Evolutionary conservation across 176 grass and related monocot species (phyloP), one percentile per base, ranked within the genome.

Genomic region (Oryza meyeriana): DNA sequence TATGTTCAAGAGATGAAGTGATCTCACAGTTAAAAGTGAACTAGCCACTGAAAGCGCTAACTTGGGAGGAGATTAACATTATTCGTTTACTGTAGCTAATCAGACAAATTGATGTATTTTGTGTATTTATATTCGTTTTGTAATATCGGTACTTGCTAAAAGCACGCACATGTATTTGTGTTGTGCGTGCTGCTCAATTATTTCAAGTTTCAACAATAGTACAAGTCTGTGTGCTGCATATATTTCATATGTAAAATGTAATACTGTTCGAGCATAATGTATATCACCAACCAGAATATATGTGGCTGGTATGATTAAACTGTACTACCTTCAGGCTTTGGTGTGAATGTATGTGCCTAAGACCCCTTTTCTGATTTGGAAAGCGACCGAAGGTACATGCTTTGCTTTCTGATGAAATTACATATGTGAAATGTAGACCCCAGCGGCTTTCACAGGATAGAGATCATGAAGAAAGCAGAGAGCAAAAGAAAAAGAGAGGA

Each of bases 131-230:
- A 65, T 83, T 83, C 58, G 13, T 88, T 88, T 6, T 85, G 82
- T 81, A 64, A 81, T 76, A 70, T 64, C 24, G 22, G 48, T 69
- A 40, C 40, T 29, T 2, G 9, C 63, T 76, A 62, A 12, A 64
- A 29, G 62, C 26, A 12, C 39, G 57, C 87, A 55, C 28, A 45
- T 58, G 34, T 85, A 81, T 81, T 85, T 89, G 64, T 38, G 14
- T 76, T 89, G 72, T 77, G 87, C 41, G 71, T 65, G 64, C 55
- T 76, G 41, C 38, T 64, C 80, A 48, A n/a, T 55, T 17, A 45
- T 88, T 39, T 64, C n/a, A 31, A 14, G 2, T 50, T 47, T 41
- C 13, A 25, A 52, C 6, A 38, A 31, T 69, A 69, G 67, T 83
- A 73, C 30, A 78, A 64, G 6, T 42, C 22, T 52, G 12, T 70